Percentiles rank a stretch among this genome's conserved stretches.
phyloP scores from a whole-genome alignment of 768 basidiomycete genomes.

The Phylloporus sp. region DNA sequence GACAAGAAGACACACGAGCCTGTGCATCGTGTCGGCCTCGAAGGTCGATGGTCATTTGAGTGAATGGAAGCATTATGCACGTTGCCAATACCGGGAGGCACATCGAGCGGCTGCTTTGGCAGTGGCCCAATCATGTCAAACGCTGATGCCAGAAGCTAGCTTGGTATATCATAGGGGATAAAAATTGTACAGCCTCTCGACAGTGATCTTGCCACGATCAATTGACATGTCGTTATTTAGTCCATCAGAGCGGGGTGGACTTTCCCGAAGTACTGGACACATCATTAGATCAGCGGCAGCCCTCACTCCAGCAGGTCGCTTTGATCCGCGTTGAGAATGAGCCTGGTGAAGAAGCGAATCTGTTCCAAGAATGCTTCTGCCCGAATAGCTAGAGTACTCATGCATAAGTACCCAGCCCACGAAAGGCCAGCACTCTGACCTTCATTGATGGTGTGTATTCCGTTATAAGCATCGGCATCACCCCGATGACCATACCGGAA shows the following conservation, averaged over 20 bases:
- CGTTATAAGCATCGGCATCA: constrained; percentile 33
- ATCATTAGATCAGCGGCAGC: not conserved
- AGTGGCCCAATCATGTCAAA: constrained; percentile 10
- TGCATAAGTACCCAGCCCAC: constrained; percentile 5
- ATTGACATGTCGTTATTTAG: not conserved
- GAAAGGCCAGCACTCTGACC: constrained; percentile 10
- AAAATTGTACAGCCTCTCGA: not conserved
- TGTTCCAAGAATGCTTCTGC: constrained; percentile 28
- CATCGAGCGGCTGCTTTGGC: constrained; percentile 16
- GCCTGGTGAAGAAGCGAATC: constrained; percentile 30
- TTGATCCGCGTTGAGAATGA: constrained; percentile 32
- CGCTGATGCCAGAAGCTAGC: not conserved
- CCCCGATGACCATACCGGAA: constrained; percentile 41
- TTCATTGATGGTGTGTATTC: constrained; percentile 27
- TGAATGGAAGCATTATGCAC: constrained; percentile 4
- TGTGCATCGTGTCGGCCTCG: constrained; percentile 10
- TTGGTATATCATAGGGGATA: too few relatives aligned
- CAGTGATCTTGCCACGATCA: not conserved
- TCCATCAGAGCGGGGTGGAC: too few relatives aligned
- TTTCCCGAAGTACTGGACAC: not conserved
- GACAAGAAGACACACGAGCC: not conserved
- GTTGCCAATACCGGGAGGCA: constrained; percentile 18
- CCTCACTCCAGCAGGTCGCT: constrained; percentile 18
- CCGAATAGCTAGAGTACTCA: constrained; percentile 21
- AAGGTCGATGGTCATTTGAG: constrained; percentile 12